phyloP scores from a whole-genome alignment of 2,329 filamentous ascomycete species.

The Stagonosporopsis rhizophila region DNA sequence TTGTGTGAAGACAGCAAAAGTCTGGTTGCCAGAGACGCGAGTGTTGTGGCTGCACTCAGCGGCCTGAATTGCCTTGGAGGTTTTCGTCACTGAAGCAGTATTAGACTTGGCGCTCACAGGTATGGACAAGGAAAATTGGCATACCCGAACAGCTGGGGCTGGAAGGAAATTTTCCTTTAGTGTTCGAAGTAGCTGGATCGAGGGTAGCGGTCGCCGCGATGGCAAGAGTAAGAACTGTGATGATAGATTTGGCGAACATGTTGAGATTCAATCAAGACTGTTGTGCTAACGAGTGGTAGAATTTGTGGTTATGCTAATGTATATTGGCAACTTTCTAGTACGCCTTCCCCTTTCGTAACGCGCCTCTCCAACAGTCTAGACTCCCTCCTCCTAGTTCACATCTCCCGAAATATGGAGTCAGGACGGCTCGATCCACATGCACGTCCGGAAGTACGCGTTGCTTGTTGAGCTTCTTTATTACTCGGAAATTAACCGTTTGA shows the following conservation, averaged over 20 bases:
- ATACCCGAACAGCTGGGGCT: slow-evolving; percentile 34
- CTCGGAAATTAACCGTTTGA: slow-evolving; percentile 14
- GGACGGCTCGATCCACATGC: slow-evolving; percentile 1
- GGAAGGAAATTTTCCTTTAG: slow-evolving; percentile 44
- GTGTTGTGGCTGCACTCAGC: slow-evolving; percentile 55
- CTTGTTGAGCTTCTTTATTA: slow-evolving; percentile 4
- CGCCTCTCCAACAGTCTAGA: not conserved
- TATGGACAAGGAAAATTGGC: not conserved
- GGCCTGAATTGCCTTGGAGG: slow-evolving; percentile 50
- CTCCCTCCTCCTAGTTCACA: not conserved
- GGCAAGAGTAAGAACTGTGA: slow-evolving; percentile 21
- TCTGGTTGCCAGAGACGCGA: slow-evolving; percentile 45
- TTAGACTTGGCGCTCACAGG: not conserved
- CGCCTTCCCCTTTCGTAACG: not conserved
- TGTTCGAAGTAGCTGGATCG: slow-evolving; percentile 48
- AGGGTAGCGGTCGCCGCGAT: slow-evolving; percentile 43
- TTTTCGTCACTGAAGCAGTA: slow-evolving; percentile 32
- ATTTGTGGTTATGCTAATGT: not conserved
- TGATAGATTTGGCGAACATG: slow-evolving; percentile 11
- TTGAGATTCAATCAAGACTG: slow-evolving; percentile 2
- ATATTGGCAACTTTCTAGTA: not conserved
- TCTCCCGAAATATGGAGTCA: slow-evolving; percentile 7
- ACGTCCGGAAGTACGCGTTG: slow-evolving; percentile 9
- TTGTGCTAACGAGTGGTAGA: not conserved
- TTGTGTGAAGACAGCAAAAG: slow-evolving; percentile 52